Evolutionary conservation across 2,329 filamentous ascomycete genomes (phyloP).

Genomic region (Claviceps sp.): DNA sequence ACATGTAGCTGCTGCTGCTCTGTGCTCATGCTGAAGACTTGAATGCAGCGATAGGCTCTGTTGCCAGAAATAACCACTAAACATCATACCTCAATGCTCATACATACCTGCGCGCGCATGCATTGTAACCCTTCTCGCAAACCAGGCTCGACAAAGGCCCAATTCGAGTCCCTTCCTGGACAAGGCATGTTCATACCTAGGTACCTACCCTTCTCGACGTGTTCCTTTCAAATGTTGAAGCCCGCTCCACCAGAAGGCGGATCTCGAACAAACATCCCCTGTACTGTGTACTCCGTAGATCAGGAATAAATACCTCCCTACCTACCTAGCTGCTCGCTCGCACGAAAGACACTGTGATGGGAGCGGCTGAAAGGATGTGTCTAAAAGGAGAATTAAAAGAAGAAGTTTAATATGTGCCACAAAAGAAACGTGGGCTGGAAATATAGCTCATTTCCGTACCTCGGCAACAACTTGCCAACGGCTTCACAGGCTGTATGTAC

Average conservation of each 20-base stretch:
- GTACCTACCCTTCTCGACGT: background rate
- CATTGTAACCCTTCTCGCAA: background rate
- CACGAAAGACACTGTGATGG: background rate
- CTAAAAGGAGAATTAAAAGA: background rate
- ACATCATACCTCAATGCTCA: too few relatives aligned
- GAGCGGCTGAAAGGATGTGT: background rate
- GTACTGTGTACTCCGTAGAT: background rate
- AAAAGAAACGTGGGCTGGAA: background rate
- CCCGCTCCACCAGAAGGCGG: background rate
- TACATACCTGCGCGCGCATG: background rate
- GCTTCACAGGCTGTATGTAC: background rate
- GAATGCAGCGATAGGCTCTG: background rate
- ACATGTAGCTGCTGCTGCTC: background rate
- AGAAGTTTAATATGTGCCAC: background rate
- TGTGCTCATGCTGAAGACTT: background rate
- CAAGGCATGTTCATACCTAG: background rate
- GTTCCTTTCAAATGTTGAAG: background rate
- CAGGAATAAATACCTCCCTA: too few relatives aligned
- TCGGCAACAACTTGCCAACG: background rate
- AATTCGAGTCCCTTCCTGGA: background rate
- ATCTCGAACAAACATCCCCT: background rate
- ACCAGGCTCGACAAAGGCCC: background rate
- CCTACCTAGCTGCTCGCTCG: background rate
- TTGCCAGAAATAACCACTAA: background rate
- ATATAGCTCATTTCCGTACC: background rate